Evolutionary conservation across 2,329 filamentous ascomycete species (phyloP), one percentile per base, ranked within the genome.

Genomic region (Exophiala oligosperma): DNA sequence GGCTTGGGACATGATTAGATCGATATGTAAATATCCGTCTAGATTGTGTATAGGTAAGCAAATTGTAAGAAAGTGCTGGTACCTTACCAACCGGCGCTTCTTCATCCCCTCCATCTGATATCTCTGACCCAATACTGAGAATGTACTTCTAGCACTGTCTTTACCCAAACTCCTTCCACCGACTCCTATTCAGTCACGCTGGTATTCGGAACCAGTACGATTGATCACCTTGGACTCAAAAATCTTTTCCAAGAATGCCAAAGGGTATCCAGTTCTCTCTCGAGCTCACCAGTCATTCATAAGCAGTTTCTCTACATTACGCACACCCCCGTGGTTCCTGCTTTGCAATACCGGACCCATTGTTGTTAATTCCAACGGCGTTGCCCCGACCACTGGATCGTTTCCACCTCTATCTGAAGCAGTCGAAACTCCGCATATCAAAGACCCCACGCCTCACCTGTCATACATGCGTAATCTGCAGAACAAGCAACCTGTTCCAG

Each of bases 1-100:
- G 74, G 88, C 89, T 1, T 99, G 94, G 94, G 88, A 99, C 72
- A 81, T 88, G 23, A 89, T 99, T 68, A 84, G 94, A 53, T 88
- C 87, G 53, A 79, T 91, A 57, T 97, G 92, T 82, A 89, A 87
- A 76, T 97, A 99, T 75, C 88, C 88, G 73, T 76, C 82, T 56
- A 85, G 91, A 71, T 80, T 99, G 38, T 88, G 86, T 68, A 85
- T 97, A 74, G 90, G 93, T 96, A 87, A 79, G 91, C 72, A 69
- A 41, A 56, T 40, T 17, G 7, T n/a, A 43, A 17, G 23, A 17
- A 7, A 49, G 40, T 17, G 40, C 4, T 23, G 4, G 40, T 11
- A 17, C 17, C 17, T 43, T 2, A n/a, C 21, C 41, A 37, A 17
- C 26, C 35, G 1, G 28, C 12, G 26, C 46, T 11, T 28, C 46